Evolutionary conservation across 108 stramenopile species (phyloP).

Genomic region (Craspedostauros australis): DNA sequence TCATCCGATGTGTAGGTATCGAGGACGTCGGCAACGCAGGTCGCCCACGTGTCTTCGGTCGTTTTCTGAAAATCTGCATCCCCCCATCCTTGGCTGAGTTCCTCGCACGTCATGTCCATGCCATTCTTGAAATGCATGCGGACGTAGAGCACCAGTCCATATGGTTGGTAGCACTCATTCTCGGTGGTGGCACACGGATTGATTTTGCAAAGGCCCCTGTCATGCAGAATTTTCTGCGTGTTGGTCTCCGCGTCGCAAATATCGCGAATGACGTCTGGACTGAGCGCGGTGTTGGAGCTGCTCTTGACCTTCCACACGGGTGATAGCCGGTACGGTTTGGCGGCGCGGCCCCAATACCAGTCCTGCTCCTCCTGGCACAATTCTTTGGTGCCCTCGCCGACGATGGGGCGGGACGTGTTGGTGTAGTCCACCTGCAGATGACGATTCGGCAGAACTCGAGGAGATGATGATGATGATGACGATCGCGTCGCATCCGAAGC

Average conservation of each 20-base stretch:
- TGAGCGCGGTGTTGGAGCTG: neutral
- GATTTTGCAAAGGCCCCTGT: constrained; percentile 26
- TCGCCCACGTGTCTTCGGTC: constrained; percentile 10
- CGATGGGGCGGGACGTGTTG: too few species aligned
- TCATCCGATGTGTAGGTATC: constrained; percentile 3
- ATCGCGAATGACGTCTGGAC: constrained; percentile 14
- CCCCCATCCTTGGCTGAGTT: constrained; percentile 30
- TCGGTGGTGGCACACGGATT: constrained; percentile 23
- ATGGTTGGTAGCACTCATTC: constrained; percentile 34
- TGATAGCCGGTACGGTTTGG: constrained; percentile 25
- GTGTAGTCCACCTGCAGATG: too few species aligned
- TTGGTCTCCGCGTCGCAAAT: constrained; percentile 33
- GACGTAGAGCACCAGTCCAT: constrained; percentile 31
- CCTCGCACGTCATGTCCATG: constrained; percentile 26
- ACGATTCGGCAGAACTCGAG: too few species aligned
- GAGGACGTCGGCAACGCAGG: constrained; percentile 22
- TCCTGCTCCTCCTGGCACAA: too few species aligned
- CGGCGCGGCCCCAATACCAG: too few species aligned
- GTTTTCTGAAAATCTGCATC: constrained; percentile 3
- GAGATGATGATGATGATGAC: too few species aligned
- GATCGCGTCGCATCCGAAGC: too few species aligned
- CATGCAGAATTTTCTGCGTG: constrained; percentile 26
- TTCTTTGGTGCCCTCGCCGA: too few species aligned
- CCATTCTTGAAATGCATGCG: constrained; percentile 23
- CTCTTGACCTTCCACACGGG: constrained; percentile 22